Evolutionary conservation across 2,329 filamentous ascomycete species (phyloP), one percentile per base, ranked within the genome.

Genomic region (Alternaria novae-zelandiae): DNA sequence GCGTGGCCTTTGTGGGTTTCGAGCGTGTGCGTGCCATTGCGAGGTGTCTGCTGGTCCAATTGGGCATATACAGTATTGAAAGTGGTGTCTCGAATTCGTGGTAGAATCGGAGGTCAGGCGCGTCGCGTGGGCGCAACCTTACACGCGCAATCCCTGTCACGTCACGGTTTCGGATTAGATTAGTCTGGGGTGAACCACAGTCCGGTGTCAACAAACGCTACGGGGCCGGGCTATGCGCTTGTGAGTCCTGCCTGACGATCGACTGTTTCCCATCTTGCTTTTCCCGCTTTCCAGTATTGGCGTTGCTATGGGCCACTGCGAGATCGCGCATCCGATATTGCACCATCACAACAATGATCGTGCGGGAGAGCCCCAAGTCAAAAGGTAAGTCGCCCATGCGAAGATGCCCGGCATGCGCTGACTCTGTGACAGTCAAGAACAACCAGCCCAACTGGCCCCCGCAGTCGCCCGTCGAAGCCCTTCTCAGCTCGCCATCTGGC

Each of bases 401-500:
- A 55, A 10, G 9, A 55, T 53, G 43, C 41, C 50, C 45, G 51
- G 36, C 58, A 25, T 41, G 32, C 63, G 55, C 71, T 77, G 56
- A 78, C 56, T 32, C 10, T 17, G 25, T 12, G 28, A 41, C 50
- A 78, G 79, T 67, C 80, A 83, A 70, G 77, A 78, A 77, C 36
- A 71, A 74, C 30, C 71, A 72, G n/a, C 80, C 78, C 66, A 82
- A 75, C 61, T 90, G 88, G 88, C 88, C 88, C 60, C 88, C 88
- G 17, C 83, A 85, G 72, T 90, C 88, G 20, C 87, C 88, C 15
- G 84, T 86, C 70, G 86, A 89, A 66, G 88, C 88, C 21, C 82
- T 90, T 15, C 80, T 90, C 61, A 88, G 86, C 75, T 90, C 94
- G 4, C 95, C 95, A 1, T 88, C 90, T 69, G 95, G 94, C 57